Conservation (phyloP, 768 basidiomycete species). For the Terana coerulea region DNA sequence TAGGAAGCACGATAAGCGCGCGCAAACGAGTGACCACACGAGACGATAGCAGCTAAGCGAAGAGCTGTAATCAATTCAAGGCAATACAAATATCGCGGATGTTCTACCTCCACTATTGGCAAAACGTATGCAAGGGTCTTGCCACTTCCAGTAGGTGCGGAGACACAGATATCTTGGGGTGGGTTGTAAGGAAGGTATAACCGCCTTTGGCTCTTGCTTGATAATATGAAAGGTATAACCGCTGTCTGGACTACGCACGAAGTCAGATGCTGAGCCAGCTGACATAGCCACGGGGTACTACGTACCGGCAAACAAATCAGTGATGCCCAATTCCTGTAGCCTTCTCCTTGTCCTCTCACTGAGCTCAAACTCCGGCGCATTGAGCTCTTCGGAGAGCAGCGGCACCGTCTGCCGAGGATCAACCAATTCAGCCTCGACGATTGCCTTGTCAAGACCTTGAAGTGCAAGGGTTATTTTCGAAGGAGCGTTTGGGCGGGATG, state of each 20-base stretch:
- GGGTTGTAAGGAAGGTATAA: constrained; percentile 66
- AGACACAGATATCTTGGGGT: constrained; percentile 84
- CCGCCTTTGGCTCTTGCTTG: constrained; percentile 33
- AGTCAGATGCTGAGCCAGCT: not conserved
- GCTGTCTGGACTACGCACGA: constrained; percentile 73
- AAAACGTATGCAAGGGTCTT: constrained; percentile 97
- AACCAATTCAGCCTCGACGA: constrained; percentile 67
- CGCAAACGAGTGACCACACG: constrained; percentile 80
- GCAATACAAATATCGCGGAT: not conserved
- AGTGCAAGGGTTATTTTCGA: constrained; percentile 66
- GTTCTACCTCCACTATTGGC: constrained; percentile 79
- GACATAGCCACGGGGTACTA: constrained; percentile 5
- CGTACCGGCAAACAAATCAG: constrained; percentile 85
- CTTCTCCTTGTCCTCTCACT: constrained; percentile 57
- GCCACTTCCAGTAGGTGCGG: constrained; percentile 96
- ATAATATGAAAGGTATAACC: constrained; percentile 77
- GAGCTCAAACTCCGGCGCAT: constrained; percentile 45
- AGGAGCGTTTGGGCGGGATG: constrained; percentile 62
- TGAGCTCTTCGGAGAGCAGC: constrained; percentile 36
- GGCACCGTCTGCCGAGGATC: constrained; percentile 46
- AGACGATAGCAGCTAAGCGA: constrained; percentile 59
- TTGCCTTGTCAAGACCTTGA: constrained; percentile 74
- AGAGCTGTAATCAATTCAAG: not conserved
- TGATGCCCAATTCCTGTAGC: constrained; percentile 74
- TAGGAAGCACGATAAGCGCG: constrained; percentile 88